Base-by-base conservation (phyloP, 2,329 filamentous ascomycete genomes). In the Parascedosporium putredinis region DNA sequence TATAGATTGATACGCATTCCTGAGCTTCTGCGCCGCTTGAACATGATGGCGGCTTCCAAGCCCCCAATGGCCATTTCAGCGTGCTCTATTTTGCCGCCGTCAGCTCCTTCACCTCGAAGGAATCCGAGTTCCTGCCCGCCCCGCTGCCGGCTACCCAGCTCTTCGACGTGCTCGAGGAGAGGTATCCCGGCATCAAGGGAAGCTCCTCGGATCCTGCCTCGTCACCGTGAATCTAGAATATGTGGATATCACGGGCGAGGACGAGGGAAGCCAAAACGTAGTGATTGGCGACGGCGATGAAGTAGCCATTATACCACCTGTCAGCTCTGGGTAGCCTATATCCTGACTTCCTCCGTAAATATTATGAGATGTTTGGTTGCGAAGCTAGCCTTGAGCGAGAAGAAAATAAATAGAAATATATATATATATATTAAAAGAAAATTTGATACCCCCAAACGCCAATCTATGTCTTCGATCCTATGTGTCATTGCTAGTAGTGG, bases 241-340 rank as follows among this genome's bases (percentile, higher is more conserved):
- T 67, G 81, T 91, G 60, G 60, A 60, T 5, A n/a, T 33, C 44
- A 71, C 71, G 36, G 66, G 67, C 27, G 64, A 64, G 16, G 64
- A 63, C 10, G 65, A 65, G 44, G 67, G 67, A 16, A 59, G 59
- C 14, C 60, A 61, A 7, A 67, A 68, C 14, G 56, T 71, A 23
- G 62, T 78, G 50, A 84, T 94, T 51, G 67, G 79, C 47, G 79
- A 79, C 54, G 86, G 83, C 24, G 88, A 94, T 61, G 88, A 94
- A 68, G 86, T 94, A 50, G 88, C 85, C 38, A 84, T 94, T 31
- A 91, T 94, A 51, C 88, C 88, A 29, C 88, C 88, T 8, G 88
- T 94, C 56, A 94, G 88, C 71, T 89, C 88, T 33, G 88, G 88
- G 4, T 93, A 65, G 74, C 18, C 31, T 34, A 6, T 2, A 10